Percentiles rank a stretch among this genome's conserved stretches.
Conservation (phyloP, 139 green algal genomes). For the Spirogloea muscicola region DNA sequence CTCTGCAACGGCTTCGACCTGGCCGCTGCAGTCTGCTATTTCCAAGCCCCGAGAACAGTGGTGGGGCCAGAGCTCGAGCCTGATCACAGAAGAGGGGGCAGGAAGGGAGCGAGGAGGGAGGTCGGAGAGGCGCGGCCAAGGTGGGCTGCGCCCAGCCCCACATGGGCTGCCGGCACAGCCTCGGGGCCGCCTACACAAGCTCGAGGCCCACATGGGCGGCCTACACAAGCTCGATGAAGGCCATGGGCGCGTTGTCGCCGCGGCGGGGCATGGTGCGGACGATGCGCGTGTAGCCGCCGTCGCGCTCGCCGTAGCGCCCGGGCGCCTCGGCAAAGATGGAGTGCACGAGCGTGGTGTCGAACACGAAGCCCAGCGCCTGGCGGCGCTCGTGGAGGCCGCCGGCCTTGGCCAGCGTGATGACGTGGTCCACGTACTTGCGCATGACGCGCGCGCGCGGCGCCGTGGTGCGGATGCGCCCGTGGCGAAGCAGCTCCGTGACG, state of each 20-base stretch:
- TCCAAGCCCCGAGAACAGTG: too few species aligned
- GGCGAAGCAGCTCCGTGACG: conserved; percentile 85
- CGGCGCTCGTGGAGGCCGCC: conserved; percentile 64
- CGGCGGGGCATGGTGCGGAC: conserved; percentile 53
- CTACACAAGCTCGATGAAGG: conserved; percentile 94
- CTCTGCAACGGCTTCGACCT: too few species aligned
- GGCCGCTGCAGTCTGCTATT: too few species aligned
- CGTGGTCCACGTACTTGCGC: conserved; percentile 91
- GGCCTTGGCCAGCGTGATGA: conserved; percentile 96
- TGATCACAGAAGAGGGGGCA: too few species aligned
- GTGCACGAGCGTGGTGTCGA: conserved; percentile 84
- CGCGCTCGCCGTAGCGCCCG: conserved; percentile 76
- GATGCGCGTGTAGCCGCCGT: conserved; percentile 88
- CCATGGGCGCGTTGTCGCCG: conserved; percentile 92
- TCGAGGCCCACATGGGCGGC: too few species aligned
- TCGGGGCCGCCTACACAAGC: too few species aligned
- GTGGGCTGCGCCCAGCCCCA: too few species aligned
- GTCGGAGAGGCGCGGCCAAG: too few species aligned
- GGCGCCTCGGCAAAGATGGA: conserved; percentile 80
- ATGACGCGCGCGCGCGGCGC: conserved; percentile 88
- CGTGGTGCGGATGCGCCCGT: conserved; percentile 93
- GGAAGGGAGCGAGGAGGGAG: too few species aligned
- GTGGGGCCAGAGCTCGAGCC: too few species aligned
- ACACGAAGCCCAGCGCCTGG: conserved; percentile 85
- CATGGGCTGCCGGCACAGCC: too few species aligned